Base-by-base conservation (phyloP, 2,329 filamentous ascomycete genomes). In the Verruconis gallopava region DNA sequence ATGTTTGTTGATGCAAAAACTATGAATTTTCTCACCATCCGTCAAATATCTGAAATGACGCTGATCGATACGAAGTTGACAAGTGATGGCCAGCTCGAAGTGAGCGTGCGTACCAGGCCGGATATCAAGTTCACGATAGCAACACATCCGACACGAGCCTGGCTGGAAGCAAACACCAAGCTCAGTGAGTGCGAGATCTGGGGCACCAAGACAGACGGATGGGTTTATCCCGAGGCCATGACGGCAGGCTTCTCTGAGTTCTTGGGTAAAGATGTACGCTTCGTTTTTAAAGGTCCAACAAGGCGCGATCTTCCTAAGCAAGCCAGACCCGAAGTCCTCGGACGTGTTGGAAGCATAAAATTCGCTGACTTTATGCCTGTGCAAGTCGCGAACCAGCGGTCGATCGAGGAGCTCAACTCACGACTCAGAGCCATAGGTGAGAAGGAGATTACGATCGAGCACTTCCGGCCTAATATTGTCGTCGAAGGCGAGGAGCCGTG, bases 381-480 rank as follows among this genome's bases (percentile, higher is more conserved):
- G 4, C 62, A 72, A 38, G 66, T 80, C 30, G 71, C 69, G 5
- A 71, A 65, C 12, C 66, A 75, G 50, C 63, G 65, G 18, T 75
- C 70, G 6, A 64, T 80, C 20, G 55, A 57, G 4, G 76, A 80
- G 49, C 62, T 80, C 19, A 79, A 80, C 52, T 45, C 50, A 3
- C 65, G 75, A 12, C 58, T 80, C 18, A 49, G 44, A 21, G 47
- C 49, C 20, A 54, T 51, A 18, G 63, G 65, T 1, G 59, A 65
- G 19, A 60, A 66, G 3, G 58, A 63, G n/a, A 66, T 77, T 22
- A 70, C 64, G 0, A 70, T 79, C 44, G 75, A 79, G 53, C 67
- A 75, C 2, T 80, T 80, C 54, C 60, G 77, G 14, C 74, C 76
- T 1, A 80, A 80, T 53, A 73, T 80, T 43, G 64, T 80, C 17